Base-by-base conservation (phyloP, 2,329 filamentous ascomycete genomes). In the Epichloe uncinata region DNA sequence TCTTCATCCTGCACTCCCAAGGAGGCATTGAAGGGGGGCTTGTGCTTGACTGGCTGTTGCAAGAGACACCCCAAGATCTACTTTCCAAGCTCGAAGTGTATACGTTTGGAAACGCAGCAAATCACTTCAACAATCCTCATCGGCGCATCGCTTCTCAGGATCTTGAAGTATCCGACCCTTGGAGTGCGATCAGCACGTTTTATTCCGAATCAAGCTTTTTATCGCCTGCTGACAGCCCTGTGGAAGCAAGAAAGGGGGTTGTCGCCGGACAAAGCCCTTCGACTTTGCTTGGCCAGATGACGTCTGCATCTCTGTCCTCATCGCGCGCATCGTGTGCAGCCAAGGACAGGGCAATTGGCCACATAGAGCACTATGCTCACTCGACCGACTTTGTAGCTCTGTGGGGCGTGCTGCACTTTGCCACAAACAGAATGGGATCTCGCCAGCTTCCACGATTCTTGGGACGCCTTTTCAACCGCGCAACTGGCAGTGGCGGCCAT, bases 301-400 rank as follows among this genome's bases (percentile, higher is more conserved):
- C 42, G 9, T 46, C 37, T 6, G 48, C 38, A 8, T 61, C 64
- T 5, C 44, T 62, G 11, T 65, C 66, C 0, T 65, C 64, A 1
- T 61, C 69, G 11, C 56, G 67, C 18, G 66, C 64, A 5, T 62
- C 66, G 1, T 61, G 61, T 1, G 61, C 68, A 1, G 63, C 70
- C 8, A 65, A 71, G 5, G 69, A 72, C 53, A 67, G 70, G 40
- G 76, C 77, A 3, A 81, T 91, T 47, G 73, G 76, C 5, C 75
- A 89, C 55, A 82, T 93, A 38, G 87, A 93, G 65, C 87, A 93
- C 64, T 93, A 90, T 58, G 83, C 82, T 3, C 85, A 90, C 60
- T 75, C 74, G 8, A 75, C 73, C 15, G 87, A 93, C 58, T 85
- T 87, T 56, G 85, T 91, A 2, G 77, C 85, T 4, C 69, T 81